A percentile compares a stretch with the other conserved stretches of the same genome.
Conservation (phyloP, 345 rosid genomes). For the thale cress (Arabidopsis thaliana) region TAIR10.1 NC_003071.7:1055001-1055500, state of each 20-base stretch:
- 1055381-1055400: conserved; percentile 34
- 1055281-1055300: conserved; percentile 40
- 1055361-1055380: conserved; percentile 41
- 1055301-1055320: conserved; percentile 37
- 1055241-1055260: neutral
- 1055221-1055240: neutral
- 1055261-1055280: conserved; percentile 6
- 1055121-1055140: neutral
- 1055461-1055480: conserved; percentile 47
- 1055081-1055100: no score
- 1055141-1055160: neutral
- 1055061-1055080: no score
- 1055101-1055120: neutral
- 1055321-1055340: conserved; percentile 38
- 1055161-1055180: neutral
- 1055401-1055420: conserved; percentile 37
- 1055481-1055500: conserved; percentile 43
- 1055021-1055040: no score
- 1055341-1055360: conserved; percentile 43
- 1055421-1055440: conserved; percentile 4
- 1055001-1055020: no score
- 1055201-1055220: neutral
- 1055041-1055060: no score
- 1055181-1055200: neutral
- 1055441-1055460: conserved; percentile 31